These are phyloP conservation scores for Russula ochroleuca DNA, from an alignment of 768 basidiomycete species.

Conservation along the genomic window DNA sequence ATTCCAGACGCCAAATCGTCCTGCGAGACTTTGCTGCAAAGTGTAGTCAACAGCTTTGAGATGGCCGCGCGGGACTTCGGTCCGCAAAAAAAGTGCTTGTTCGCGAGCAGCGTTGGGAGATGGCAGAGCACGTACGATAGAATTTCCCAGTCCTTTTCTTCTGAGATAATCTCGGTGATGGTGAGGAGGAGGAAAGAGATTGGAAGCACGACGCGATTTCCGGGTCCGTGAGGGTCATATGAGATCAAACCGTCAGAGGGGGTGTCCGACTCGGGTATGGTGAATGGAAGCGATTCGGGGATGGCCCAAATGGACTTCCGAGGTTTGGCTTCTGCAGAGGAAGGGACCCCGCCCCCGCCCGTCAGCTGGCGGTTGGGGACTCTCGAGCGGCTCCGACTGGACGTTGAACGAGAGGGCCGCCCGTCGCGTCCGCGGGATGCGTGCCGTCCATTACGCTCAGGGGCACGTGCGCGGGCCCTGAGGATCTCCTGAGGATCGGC, in stretches of 20 bases:
- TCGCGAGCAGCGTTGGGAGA: slow-evolving; percentile 84
- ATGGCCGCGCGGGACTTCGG: slow-evolving; percentile 67
- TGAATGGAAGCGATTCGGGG: slow-evolving; percentile 62
- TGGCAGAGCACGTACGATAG: slow-evolving; percentile 89
- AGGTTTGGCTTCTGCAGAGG: slow-evolving; percentile 34
- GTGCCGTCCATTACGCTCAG: slow-evolving; percentile 27
- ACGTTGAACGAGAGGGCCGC: slow-evolving; percentile 25
- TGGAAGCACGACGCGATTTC: slow-evolving; percentile 51
- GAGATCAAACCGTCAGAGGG: slow-evolving; percentile 66
- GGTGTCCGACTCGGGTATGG: slow-evolving; percentile 49
- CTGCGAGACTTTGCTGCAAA: slow-evolving; percentile 63
- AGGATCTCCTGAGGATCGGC: slow-evolving; percentile 19
- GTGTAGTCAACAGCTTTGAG: slow-evolving; percentile 52
- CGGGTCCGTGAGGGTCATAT: slow-evolving; percentile 51
- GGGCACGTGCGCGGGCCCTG: slow-evolving; percentile 25
- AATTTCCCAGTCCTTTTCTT: slow-evolving; percentile 87
- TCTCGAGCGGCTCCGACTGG: slow-evolving; percentile 42
- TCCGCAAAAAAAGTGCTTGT: slow-evolving; percentile 96
- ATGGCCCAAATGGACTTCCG: slow-evolving; percentile 58
- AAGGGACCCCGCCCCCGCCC: slow-evolving; percentile 26
- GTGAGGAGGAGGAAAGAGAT: slow-evolving; percentile 68
- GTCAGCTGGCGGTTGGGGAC: slow-evolving; percentile 37
- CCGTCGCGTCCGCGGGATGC: slow-evolving; percentile 27
- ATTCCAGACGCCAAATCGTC: slow-evolving; percentile 54
- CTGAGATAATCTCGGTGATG: slow-evolving; percentile 61